Conservation (phyloP, 1,284 basidiomycete species). For the Hortiboletus rubellus region DNA sequence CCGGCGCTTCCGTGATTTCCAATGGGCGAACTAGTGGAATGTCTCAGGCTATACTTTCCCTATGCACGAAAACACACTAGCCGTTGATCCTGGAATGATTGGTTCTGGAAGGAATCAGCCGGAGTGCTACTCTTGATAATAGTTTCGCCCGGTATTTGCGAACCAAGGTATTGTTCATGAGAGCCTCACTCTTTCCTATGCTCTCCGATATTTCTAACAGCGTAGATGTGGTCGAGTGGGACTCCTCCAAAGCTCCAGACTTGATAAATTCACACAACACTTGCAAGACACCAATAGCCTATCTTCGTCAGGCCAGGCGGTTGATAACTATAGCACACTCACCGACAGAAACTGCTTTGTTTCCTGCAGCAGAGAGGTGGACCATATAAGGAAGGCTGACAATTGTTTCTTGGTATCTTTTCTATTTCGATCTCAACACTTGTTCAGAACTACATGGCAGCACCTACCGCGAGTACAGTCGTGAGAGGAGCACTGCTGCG, state of each 20-base stretch:
- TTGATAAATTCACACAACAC: slow-evolving; percentile 75
- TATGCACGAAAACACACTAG: slow-evolving; percentile 12
- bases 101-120: slow-evolving; percentile 55
- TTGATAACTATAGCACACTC: slow-evolving; percentile 19
- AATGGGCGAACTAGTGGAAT: slow-evolving; percentile 25
- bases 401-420: slow-evolving; percentile 60
- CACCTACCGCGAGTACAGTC: slow-evolving; percentile 73
- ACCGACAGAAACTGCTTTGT: slow-evolving; percentile 55
- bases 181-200: slow-evolving; percentile 41
- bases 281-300: slow-evolving; percentile 74
- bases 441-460: neutral
- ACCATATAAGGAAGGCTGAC: slow-evolving; percentile 52
- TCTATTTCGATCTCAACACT: slow-evolving; percentile 40
- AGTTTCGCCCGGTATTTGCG: slow-evolving; percentile 70
- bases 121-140: slow-evolving; percentile 59
- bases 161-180: slow-evolving; percentile 60
- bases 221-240: slow-evolving; percentile 43
- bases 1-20: slow-evolving; percentile 12
- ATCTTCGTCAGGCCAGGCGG: slow-evolving; percentile 5
- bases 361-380: slow-evolving; percentile 37
- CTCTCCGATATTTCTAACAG: slow-evolving; percentile 47
- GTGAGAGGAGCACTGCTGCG: slow-evolving; percentile 70
- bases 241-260: slow-evolving; percentile 58
- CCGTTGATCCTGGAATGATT: slow-evolving; percentile 40
- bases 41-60: slow-evolving; percentile 9